These are phyloP conservation scores for Babesia divergens DNA, from an alignment of 169 alveolate genomes.

Conservation along the genomic window DNA sequence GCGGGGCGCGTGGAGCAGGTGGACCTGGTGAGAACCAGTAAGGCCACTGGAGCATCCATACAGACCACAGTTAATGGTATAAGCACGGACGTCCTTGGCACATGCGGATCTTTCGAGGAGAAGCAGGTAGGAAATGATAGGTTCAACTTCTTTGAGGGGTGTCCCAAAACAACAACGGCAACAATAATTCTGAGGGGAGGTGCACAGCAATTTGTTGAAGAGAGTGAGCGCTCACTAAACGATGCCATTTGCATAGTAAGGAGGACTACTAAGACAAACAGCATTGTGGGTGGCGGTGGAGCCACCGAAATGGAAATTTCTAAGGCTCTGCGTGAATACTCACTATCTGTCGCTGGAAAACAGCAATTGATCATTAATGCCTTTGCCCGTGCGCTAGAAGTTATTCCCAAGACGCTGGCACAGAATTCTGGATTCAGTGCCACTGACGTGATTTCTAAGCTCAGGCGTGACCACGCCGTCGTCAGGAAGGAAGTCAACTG, in stretches of 20 bases:
- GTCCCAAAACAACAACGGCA: conserved; percentile 89
- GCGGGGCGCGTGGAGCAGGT: conserved; percentile 98
- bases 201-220: conserved; percentile 96
- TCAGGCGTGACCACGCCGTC: conserved; percentile 89
- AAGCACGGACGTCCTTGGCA: conserved; percentile 87
- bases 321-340: conserved; percentile 62
- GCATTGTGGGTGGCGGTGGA: conserved; percentile 97
- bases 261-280: conserved; percentile 88
- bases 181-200: conserved; percentile 97
- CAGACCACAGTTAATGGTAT: conserved; percentile 93
- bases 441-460: conserved; percentile 88
- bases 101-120: conserved; percentile 95
- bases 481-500: conserved; percentile 70
- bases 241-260: conserved; percentile 96
- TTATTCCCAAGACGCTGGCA: conserved; percentile 95
- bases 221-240: conserved; percentile 94
- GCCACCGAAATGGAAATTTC: conserved; percentile 87
- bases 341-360: conserved; percentile 85
- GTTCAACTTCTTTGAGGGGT: conserved; percentile 91
- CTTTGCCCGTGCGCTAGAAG: conserved; percentile 94
- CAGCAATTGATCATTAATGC: conserved; percentile 90
- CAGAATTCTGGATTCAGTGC: conserved; percentile 95
- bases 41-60: conserved; percentile 94
- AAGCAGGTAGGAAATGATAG: conserved; percentile 96
- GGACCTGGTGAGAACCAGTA: conserved; percentile 90